Percentiles rank a stretch among this genome's conserved stretches.
These are phyloP conservation scores for Neckera pumila DNA, from an alignment of 225 moss, liverwort and hornwort genomes.

Conservation along the genomic window DNA sequence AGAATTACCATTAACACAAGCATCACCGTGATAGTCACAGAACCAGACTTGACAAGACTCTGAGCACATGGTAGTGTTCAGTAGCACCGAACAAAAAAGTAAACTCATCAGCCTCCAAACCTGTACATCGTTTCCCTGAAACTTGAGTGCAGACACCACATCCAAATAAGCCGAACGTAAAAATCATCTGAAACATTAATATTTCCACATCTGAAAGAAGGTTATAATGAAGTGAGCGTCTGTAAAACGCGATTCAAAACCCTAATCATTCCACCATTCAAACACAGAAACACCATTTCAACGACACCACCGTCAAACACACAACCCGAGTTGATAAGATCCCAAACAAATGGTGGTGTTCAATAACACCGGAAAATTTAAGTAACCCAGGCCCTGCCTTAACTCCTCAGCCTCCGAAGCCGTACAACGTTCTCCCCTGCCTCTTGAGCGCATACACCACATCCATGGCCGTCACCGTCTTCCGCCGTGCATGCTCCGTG, in stretches of 20 bases:
- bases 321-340: too few relatives aligned
- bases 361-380: neutral
- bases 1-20: too few relatives aligned
- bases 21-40: too few relatives aligned
- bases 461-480: neutral
- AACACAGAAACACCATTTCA: too few relatives aligned
- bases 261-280: neutral
- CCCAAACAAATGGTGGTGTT: neutral
- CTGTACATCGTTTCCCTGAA: neutral
- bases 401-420: neutral
- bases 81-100: neutral
- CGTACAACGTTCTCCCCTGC: neutral
- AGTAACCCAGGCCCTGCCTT: neutral
- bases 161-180: too few relatives aligned
- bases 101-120: neutral
- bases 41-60: neutral
- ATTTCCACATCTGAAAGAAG: neutral
- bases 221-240: rapidly evolving
- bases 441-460: neutral
- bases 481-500: neutral
- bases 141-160: too few relatives aligned
- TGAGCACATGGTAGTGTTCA: rapidly evolving
- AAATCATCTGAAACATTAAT: rapidly evolving
- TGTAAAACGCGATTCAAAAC: neutral
- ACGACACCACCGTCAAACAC: neutral